phyloP scores from a whole-genome alignment of 2,329 filamentous ascomycete genomes.

The Aspergillus proliferans region DNA sequence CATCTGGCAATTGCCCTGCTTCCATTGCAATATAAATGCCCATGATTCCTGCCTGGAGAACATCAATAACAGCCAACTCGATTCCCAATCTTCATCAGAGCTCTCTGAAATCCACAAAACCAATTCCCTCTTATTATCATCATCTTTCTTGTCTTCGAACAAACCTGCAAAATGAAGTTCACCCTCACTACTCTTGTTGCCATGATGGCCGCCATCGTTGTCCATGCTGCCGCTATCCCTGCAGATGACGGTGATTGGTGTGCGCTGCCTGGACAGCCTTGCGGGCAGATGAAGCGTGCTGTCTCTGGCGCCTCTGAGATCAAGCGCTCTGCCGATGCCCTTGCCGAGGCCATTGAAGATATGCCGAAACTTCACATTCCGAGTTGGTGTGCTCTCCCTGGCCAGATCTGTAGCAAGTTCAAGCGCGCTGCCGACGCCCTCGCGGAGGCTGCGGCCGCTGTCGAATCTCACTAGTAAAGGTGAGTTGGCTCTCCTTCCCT shows the following conservation, averaged over 20 bases:
- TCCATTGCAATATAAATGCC: not conserved
- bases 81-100: no score
- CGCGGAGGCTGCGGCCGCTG: constrained; percentile 25
- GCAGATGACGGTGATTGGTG: constrained; percentile 20
- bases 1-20: not conserved
- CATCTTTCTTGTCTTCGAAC: not conserved
- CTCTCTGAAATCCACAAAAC: not conserved
- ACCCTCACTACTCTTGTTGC: constrained; percentile 33
- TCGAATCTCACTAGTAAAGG: constrained; percentile 22
- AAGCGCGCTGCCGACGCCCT: constrained; percentile 50
- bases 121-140: not conserved
- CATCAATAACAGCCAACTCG: no score
- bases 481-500: constrained; percentile 1
- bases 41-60: no score
- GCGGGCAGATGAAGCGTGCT: constrained; percentile 22
- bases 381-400: constrained; percentile 29
- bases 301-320: constrained; percentile 20
- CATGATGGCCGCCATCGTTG: constrained; percentile 35
- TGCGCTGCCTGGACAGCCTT: constrained; percentile 23
- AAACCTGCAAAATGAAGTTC: not conserved
- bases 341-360: constrained; percentile 25
- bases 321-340: constrained; percentile 27
- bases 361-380: constrained; percentile 17
- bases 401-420: constrained; percentile 50
- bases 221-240: constrained; percentile 21